Percentiles rank a stretch among this genome's conserved stretches.
phyloP scores from a whole-genome alignment of 306 rosid genomes.

The Malus sylvestris region DNA sequence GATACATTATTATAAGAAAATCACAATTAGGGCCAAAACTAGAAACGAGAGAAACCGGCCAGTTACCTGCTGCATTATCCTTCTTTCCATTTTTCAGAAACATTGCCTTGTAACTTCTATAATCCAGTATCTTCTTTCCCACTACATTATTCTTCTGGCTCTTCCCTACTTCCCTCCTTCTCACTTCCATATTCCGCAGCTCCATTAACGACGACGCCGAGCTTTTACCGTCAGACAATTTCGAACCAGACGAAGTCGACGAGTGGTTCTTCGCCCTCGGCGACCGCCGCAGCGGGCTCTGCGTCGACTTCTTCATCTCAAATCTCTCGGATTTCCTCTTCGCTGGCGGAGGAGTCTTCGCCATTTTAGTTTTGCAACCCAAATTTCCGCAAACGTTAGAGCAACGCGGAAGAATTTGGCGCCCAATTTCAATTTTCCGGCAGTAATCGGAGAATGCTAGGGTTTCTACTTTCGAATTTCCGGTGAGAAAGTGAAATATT shows the following conservation, averaged over 20 bases:
- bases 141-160: conserved; percentile 19
- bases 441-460: background rate
- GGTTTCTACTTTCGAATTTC: background rate
- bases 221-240: conserved; percentile 24
- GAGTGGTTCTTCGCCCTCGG: conserved; percentile 33
- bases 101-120: conserved; percentile 30
- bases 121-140: conserved; percentile 24
- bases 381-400: background rate
- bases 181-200: conserved; percentile 24
- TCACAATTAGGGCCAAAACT: background rate
- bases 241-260: conserved; percentile 35
- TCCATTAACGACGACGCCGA: conserved; percentile 26
- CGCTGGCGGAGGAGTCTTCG: conserved; percentile 16
- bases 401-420: background rate
- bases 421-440: background rate
- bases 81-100: conserved; percentile 20
- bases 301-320: conserved; percentile 26
- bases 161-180: conserved; percentile 27
- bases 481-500: background rate
- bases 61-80: conserved; percentile 26
- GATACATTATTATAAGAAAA: background rate
- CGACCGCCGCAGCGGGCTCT: conserved; percentile 51
- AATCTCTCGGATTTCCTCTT: conserved; percentile 29
- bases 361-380: background rate
- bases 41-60: conserved; percentile 1